Percentiles rank a stretch among this genome's conserved stretches.
phyloP scores from a whole-genome alignment of 2,329 filamentous ascomycete genomes.

The Fusarium foetens region DNA sequence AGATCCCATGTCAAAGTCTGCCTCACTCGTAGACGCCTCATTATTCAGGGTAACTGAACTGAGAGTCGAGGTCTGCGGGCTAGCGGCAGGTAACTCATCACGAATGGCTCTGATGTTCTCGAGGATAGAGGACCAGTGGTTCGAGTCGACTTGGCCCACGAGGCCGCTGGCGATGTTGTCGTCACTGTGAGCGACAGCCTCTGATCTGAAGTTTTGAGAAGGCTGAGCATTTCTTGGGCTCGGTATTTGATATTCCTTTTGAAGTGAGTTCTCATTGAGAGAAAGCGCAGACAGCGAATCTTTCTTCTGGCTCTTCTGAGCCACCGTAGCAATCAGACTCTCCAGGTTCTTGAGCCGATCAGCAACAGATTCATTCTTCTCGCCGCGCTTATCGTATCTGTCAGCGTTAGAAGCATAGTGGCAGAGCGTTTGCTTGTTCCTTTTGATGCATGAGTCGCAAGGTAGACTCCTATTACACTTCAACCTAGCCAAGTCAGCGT shows the following conservation, averaged over 20 bases:
- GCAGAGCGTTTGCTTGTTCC: conserved; percentile 41
- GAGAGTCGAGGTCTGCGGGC: rapidly evolving
- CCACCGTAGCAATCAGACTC: conserved; percentile 38
- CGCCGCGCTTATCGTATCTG: background rate
- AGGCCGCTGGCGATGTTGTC: rapidly evolving
- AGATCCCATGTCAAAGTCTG: background rate
- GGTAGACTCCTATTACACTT: conserved; percentile 48
- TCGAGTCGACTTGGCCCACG: conserved; percentile 44
- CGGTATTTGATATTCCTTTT: background rate
- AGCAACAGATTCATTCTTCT: conserved; percentile 10
- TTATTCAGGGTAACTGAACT: background rate
- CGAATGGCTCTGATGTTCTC: conserved; percentile 49
- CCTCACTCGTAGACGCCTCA: rapidly evolving
- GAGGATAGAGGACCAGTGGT: conserved; percentile 50
- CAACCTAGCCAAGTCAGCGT: conserved; percentile 28
- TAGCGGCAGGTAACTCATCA: conserved; percentile 41
- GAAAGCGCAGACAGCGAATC: background rate
- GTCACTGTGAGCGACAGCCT: rapidly evolving
- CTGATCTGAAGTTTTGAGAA: too few relatives aligned
- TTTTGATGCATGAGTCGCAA: conserved; percentile 45
- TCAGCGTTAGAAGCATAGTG: conserved; percentile 47
- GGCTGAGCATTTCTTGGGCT: too few relatives aligned
- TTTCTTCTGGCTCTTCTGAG: background rate
- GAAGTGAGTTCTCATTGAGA: rapidly evolving
- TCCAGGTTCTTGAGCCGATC: conserved; percentile 47